phyloP scores from a whole-genome alignment of 1,284 basidiomycete genomes.

The Apiotrichum veenhuisii region DNA sequence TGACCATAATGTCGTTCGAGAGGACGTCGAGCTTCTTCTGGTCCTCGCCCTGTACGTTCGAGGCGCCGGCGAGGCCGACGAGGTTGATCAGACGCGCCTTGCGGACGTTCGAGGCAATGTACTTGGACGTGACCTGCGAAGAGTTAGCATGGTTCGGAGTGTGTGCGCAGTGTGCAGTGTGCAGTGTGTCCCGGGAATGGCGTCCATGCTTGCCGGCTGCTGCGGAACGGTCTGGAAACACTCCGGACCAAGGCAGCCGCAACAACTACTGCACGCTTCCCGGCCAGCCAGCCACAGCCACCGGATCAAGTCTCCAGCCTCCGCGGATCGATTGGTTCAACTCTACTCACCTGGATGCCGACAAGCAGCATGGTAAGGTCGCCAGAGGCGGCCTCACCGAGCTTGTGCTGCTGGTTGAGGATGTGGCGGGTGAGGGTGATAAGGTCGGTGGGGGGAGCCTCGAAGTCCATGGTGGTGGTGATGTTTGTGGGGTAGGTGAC shows the following conservation, averaged over 20 bases:
- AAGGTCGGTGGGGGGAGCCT: slow-evolving; percentile 74
- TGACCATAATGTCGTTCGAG: slow-evolving; percentile 99
- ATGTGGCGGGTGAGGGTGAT: slow-evolving; percentile 91
- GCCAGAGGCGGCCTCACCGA: slow-evolving; percentile 77
- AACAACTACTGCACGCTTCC: too few relatives aligned
- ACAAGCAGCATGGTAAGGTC: slow-evolving; percentile 92
- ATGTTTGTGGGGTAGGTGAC: not conserved
- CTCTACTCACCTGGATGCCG: slow-evolving; percentile 77
- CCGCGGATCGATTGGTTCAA: too few relatives aligned
- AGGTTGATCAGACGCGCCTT: slow-evolving; percentile 97
- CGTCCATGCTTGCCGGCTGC: too few relatives aligned
- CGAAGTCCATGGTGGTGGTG: slow-evolving; percentile 34
- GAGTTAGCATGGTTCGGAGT: slow-evolving; percentile 55
- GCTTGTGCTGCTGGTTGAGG: slow-evolving; percentile 71
- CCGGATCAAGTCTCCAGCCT: not conserved
- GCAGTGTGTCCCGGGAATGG: too few relatives aligned
- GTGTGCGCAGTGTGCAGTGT: too few relatives aligned
- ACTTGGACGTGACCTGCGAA: slow-evolving; percentile 62
- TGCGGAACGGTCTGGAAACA: too few relatives aligned
- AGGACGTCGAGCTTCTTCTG: slow-evolving; percentile 99
- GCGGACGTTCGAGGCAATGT: slow-evolving; percentile 97
- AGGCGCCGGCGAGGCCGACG: slow-evolving; percentile 93
- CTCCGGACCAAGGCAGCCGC: too few relatives aligned
- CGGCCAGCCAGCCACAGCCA: too few relatives aligned
- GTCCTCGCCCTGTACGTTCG: slow-evolving; percentile 96